Percentiles rank a stretch among this genome's conserved stretches.
phyloP scores from a whole-genome alignment of 108 stramenopile genomes.

The Nannochloropsis oceanica region DNA sequence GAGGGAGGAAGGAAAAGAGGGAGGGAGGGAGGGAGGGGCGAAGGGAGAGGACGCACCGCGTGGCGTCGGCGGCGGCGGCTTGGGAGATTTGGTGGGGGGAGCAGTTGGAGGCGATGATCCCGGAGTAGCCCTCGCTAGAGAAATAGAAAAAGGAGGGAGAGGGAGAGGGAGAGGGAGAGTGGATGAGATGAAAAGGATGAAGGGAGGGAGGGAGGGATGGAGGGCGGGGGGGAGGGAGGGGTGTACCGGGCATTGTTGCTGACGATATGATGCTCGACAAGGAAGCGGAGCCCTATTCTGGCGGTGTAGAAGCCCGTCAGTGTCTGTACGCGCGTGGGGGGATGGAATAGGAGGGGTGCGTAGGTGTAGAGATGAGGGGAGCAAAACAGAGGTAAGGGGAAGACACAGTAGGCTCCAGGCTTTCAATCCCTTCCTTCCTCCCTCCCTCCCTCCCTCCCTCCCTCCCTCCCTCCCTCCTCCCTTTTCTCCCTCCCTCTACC shows the following conservation, averaged over 20 bases:
- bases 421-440: too few species aligned
- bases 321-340: too few species aligned
- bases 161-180: background rate
- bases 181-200: background rate
- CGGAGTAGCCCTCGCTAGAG: background rate
- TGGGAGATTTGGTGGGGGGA: background rate
- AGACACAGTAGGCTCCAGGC: background rate
- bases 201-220: background rate
- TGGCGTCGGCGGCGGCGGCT: background rate
- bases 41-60: background rate
- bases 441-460: background rate
- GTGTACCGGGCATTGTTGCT: background rate
- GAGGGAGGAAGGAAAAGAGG: background rate
- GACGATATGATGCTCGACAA: constrained; percentile 70
- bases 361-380: too few species aligned
- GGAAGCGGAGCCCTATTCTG: constrained; percentile 65
- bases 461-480: too few species aligned
- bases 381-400: too few species aligned
- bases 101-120: background rate
- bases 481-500: too few species aligned
- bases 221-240: background rate
- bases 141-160: background rate
- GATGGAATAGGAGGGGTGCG: too few species aligned
- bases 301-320: constrained; percentile 76
- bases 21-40: background rate